Conservation (phyloP, 2,329 filamentous ascomycete genomes). For the Arthroderma uncinatum region DNA sequence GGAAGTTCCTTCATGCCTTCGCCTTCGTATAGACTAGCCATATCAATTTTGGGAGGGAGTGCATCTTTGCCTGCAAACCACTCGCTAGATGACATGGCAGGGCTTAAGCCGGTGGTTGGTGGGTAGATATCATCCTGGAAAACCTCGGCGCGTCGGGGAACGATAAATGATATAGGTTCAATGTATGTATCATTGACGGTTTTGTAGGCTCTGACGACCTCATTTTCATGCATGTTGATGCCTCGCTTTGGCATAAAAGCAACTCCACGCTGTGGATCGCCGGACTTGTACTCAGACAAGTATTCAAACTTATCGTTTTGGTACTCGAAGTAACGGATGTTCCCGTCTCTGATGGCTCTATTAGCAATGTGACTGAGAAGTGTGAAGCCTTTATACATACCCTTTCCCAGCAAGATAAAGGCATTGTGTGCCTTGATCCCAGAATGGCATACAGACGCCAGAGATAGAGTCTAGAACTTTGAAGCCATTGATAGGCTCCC, state of each 20-base stretch:
- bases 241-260: slow-evolving; percentile 92
- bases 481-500: slow-evolving; percentile 80
- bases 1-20: slow-evolving; percentile 66
- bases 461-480: slow-evolving; percentile 87
- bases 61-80: slow-evolving; percentile 81
- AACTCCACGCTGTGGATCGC: slow-evolving; percentile 84
- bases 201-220: slow-evolving; percentile 92
- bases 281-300: slow-evolving; percentile 93
- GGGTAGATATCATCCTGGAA: slow-evolving; percentile 98
- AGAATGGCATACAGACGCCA: slow-evolving; percentile 98
- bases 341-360: slow-evolving; percentile 61
- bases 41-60: slow-evolving; percentile 80
- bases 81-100: slow-evolving; percentile 66
- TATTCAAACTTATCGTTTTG: slow-evolving; percentile 98
- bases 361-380: slow-evolving; percentile 12
- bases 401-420: slow-evolving; percentile 95
- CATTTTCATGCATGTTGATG: slow-evolving; percentile 93
- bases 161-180: slow-evolving; percentile 95
- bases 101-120: slow-evolving; percentile 66
- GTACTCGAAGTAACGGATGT: slow-evolving; percentile 98
- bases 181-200: slow-evolving; percentile 91
- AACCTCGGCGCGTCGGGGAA: slow-evolving; percentile 80
- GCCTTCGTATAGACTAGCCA: slow-evolving; percentile 85
- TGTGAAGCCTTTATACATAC: slow-evolving; percentile 42
- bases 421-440: slow-evolving; percentile 93